phyloP scores from a whole-genome alignment of 2,329 filamentous ascomycete genomes.

The Cadophora gregata region DNA sequence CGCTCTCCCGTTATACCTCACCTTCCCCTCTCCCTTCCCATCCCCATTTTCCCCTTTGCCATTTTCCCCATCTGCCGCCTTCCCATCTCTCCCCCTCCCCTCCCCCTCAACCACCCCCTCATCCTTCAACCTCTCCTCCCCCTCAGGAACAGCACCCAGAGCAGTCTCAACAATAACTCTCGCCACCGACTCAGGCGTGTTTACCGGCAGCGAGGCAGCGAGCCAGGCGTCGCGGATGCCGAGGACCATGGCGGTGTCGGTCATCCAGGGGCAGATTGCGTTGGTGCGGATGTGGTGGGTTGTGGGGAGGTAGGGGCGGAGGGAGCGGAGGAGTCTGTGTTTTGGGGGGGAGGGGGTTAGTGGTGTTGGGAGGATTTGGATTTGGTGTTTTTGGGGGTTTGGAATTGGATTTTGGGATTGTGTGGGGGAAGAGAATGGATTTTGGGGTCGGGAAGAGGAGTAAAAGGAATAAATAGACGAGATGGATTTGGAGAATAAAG shows the following conservation, averaged over 20 bases:
- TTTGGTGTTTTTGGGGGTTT: too few relatives aligned
- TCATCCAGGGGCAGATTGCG: constrained; percentile 61
- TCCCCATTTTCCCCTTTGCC: constrained; percentile 1
- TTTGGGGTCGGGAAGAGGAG: too few relatives aligned
- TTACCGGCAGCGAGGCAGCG: constrained; percentile 19
- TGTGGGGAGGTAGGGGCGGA: constrained; percentile 47
- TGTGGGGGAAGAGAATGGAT: too few relatives aligned
- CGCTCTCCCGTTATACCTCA: constrained; percentile 51
- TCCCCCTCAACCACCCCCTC: constrained; percentile 34
- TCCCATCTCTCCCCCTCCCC: constrained; percentile 1
- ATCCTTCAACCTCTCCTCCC: constrained; percentile 45
- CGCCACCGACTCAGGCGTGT: constrained; percentile 55
- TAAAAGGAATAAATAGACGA: too few relatives aligned
- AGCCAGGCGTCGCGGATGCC: constrained; percentile 48
- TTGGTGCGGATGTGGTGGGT: constrained; percentile 57
- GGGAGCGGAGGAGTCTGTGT: constrained; percentile 50
- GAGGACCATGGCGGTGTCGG: constrained; percentile 51
- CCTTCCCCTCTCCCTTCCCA: background rate
- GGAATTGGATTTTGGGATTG: too few relatives aligned
- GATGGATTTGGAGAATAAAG: too few relatives aligned
- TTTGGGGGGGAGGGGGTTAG: too few relatives aligned
- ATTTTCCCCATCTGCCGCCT: background rate
- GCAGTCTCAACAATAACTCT: constrained; percentile 53
- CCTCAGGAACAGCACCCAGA: constrained; percentile 35
- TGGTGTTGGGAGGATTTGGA: too few relatives aligned